Evolutionary conservation across 768 basidiomycete species (phyloP), one percentile per base, ranked within the genome.

Genomic region (Macrolepiota fuliginosa): DNA sequence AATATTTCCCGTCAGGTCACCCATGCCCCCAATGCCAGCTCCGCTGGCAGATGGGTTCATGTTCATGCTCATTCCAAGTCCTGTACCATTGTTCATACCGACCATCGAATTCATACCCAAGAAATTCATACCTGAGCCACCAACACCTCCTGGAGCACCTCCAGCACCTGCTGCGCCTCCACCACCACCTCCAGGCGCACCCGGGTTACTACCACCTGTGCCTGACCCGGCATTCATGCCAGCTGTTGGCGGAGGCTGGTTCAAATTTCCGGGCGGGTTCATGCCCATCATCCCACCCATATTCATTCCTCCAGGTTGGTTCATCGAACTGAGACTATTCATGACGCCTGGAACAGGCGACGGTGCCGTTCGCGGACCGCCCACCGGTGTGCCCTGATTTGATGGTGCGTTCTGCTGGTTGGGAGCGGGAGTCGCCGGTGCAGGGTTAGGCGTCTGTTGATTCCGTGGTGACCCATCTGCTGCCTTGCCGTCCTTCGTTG

Each of bases 81-180:
- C 59, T 61, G 59, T 61, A 46, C 59, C 59, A 61, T 17, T 17
- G 32, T 53, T 61, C 52, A 61, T 61, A 61, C 59, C 59, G 52
- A 22, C 59, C 59, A 61, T 61, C 59, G 52, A 29, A 61, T 54
- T 54, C 59, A 61, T 54, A 61, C 59, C 56, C 59, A 61, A 61
- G 52, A 61, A 54, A 61, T 61, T 40, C 59, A 61, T 61, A 61
- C 59, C 59, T 61, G 59, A 54, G 29, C 57, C 47, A 24, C 39
- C 51, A 24, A 24, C 51, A 32, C 51, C 40, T 53, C 58, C 58
- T n/a, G 57, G 46, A 37, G 19, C 57, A 1, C 57, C 57, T 32
- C 46, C 56, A 57, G 22, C 45, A n/a, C 32, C 32, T 7, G 55
- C 24, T 27, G 35, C 35, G 24, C 51, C 59, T 10, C 53, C 53